Conservation (phyloP, 2,329 filamentous ascomycete genomes). For the Fusarium redolens region DNA sequence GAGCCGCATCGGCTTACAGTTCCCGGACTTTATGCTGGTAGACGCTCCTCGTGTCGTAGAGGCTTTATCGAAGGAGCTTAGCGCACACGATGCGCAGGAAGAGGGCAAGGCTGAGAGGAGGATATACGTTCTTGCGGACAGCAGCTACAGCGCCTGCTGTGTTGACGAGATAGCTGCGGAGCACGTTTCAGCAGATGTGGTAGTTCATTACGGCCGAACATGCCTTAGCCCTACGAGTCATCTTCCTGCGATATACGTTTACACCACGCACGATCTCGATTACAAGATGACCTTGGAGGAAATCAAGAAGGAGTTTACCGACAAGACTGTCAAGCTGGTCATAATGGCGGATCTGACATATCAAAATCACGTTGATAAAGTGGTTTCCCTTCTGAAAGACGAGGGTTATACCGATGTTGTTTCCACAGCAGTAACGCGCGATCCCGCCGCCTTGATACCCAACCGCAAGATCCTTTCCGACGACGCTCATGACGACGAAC, state of each 20-base stretch:
- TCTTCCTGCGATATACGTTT: constrained; percentile 90
- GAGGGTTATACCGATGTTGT: constrained; percentile 78
- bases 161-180: constrained; percentile 97
- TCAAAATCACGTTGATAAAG: constrained; percentile 73
- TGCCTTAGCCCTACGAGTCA: constrained; percentile 91
- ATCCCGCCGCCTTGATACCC: constrained; percentile 83
- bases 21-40: constrained; percentile 90
- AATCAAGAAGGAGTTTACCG: constrained; percentile 76
- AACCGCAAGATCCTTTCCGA: constrained; percentile 76
- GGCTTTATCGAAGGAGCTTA: constrained; percentile 52
- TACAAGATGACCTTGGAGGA: constrained; percentile 65
- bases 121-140: constrained; percentile 91
- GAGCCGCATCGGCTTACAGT: constrained; percentile 88
- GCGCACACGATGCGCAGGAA: constrained; percentile 12
- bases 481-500: constrained; percentile 53
- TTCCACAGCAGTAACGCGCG: constrained; percentile 77
- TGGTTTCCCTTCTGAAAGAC: constrained; percentile 66
- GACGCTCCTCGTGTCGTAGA: constrained; percentile 86
- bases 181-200: constrained; percentile 88
- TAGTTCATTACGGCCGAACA: constrained; percentile 93
- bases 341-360: constrained; percentile 93
- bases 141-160: constrained; percentile 96
- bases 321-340: constrained; percentile 72
- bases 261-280: constrained; percentile 79
- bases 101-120: constrained; percentile 41